A percentile compares a stretch with the other conserved stretches of the same genome.
Conservation (phyloP, 2,329 filamentous ascomycete genomes). For the Gliomastix tumulicola region DNA sequence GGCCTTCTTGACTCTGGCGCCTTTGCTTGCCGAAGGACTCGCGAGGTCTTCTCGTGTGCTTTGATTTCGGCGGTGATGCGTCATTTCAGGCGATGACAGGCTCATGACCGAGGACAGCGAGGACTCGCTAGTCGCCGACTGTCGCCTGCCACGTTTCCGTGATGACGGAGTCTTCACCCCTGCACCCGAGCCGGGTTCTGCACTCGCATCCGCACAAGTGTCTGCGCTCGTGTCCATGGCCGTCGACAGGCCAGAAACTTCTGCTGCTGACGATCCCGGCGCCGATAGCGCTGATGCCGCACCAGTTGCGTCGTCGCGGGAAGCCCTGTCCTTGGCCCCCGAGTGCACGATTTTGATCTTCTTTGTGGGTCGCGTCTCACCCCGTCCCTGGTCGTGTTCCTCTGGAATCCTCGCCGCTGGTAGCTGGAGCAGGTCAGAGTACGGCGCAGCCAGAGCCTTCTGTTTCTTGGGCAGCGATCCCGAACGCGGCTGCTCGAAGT, state of each 20-base stretch:
- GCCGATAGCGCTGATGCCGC: background rate
- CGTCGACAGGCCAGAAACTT: too few relatives aligned
- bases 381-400: constrained; percentile 10
- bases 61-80: too few relatives aligned
- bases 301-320: background rate
- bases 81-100: constrained; percentile 27
- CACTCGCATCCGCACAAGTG: constrained; percentile 2
- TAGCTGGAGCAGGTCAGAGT: constrained; percentile 35
- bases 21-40: constrained; percentile 2
- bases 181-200: constrained; percentile 9
- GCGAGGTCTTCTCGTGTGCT: background rate
- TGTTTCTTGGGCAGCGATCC: too few relatives aligned
- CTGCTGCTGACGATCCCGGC: constrained; percentile 1
- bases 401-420: too few relatives aligned
- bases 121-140: constrained; percentile 32
- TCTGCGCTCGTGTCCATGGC: too few relatives aligned
- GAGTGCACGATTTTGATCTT: constrained; percentile 21
- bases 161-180: constrained; percentile 24
- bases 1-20: background rate
- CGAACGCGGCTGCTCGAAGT: too few relatives aligned
- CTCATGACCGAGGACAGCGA: constrained; percentile 32
- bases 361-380: constrained; percentile 23
- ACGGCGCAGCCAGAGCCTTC: constrained; percentile 41
- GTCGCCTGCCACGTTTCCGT: constrained; percentile 23
- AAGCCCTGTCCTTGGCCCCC: background rate